Conservation (phyloP, 1,139 yeast species). For the Ogataea hybrid region DNA sequence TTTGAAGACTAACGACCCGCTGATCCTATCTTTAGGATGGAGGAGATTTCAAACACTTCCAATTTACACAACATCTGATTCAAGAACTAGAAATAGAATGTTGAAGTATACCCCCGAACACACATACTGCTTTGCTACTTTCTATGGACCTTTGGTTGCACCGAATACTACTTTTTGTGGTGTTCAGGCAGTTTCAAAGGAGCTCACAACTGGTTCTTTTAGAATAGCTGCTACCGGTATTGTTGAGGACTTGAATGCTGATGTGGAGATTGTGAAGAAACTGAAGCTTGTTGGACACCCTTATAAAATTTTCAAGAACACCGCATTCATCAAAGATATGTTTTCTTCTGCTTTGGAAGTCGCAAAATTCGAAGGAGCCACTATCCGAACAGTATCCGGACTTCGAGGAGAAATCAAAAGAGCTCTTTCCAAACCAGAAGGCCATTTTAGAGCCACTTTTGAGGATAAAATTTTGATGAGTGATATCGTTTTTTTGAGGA, state of each 20-base stretch:
- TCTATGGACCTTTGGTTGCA: conserved; percentile 95
- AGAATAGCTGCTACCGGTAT: conserved; percentile 98
- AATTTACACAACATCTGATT: conserved; percentile 92
- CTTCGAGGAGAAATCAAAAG: conserved; percentile 96
- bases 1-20: conserved; percentile 92
- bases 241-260: conserved; percentile 87
- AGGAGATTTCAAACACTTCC: conserved; percentile 97
- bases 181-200: conserved; percentile 80
- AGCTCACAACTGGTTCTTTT: conserved; percentile 84
- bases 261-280: conserved; percentile 91
- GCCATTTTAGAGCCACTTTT: conserved; percentile 97
- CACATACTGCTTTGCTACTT: conserved; percentile 93
- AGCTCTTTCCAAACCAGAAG: conserved; percentile 92
- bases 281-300: conserved; percentile 95
- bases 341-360: conserved; percentile 89
- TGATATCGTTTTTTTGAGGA: conserved; percentile 84
- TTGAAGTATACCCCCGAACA: conserved; percentile 98
- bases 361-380: conserved; percentile 97
- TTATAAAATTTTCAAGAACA: conserved; percentile 87
- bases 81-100: conserved; percentile 97
- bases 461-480: conserved; percentile 93
- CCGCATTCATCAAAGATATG: conserved; percentile 98
- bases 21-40: conserved; percentile 95
- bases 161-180: conserved; percentile 98
- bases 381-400: conserved; percentile 94